Percentiles rank a stretch among this genome's conserved stretches.
Conservation (phyloP, 2,329 filamentous ascomycete species). For the Hypoxylon sp. region DNA sequence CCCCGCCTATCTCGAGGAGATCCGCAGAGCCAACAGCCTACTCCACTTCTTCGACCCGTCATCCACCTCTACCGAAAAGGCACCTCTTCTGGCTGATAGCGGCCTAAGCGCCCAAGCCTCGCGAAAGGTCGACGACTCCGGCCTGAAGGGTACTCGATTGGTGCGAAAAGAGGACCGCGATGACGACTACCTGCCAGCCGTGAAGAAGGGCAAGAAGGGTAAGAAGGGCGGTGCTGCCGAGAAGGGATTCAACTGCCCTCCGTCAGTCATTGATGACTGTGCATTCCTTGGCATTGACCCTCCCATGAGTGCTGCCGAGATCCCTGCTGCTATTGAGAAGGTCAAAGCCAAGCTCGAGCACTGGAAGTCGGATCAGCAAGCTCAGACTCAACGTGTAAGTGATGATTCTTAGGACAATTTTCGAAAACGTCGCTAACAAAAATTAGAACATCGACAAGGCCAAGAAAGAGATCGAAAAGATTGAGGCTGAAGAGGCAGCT, state of each 20-base stretch:
- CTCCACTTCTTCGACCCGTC: constrained; percentile 92
- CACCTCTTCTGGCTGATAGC: constrained; percentile 73
- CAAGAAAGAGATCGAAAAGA: constrained; percentile 91
- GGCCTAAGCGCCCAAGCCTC: constrained; percentile 84
- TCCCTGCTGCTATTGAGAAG: constrained; percentile 86
- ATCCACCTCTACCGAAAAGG: constrained; percentile 75
- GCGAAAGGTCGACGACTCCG: constrained; percentile 87
- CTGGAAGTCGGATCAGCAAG: constrained; percentile 92
- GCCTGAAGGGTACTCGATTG: constrained; percentile 86
- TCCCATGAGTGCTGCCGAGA: constrained; percentile 87
- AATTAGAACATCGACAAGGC: constrained; percentile 94
- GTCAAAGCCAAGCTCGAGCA: constrained; percentile 90
- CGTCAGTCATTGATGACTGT: constrained; percentile 93
- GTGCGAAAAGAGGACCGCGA: constrained; percentile 89
- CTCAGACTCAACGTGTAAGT: constrained; percentile 90
- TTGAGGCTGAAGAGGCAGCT: constrained; percentile 77
- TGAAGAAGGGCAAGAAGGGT: constrained; percentile 90
- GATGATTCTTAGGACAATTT: constrained; percentile 10
- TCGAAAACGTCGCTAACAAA: constrained; percentile 50
- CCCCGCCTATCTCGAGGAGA: constrained; percentile 93
- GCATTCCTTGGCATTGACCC: constrained; percentile 87
- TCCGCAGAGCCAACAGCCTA: constrained; percentile 87
- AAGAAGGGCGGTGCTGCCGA: constrained; percentile 74
- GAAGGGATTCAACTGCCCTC: constrained; percentile 81
- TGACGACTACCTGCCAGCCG: constrained; percentile 86